Evolutionary conservation across 371 early-diverging fungal genomes (phyloP).

Genomic region (Mortierella sp.): DNA sequence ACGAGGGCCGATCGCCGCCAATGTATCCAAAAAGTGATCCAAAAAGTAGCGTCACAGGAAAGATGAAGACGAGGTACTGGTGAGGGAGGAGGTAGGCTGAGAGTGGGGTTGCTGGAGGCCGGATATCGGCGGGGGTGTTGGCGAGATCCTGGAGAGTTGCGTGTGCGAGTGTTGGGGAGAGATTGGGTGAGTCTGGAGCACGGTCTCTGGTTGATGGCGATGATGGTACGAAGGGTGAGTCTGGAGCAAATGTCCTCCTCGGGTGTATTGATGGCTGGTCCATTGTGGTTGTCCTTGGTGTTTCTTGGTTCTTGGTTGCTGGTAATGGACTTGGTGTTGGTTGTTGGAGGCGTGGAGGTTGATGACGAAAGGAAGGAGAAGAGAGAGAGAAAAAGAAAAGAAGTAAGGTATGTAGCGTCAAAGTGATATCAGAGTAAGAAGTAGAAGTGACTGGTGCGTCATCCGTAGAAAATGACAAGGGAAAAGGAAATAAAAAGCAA

Average conservation of each 20-base stretch:
- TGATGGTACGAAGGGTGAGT: neutral
- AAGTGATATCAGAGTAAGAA: no score
- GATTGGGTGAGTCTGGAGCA: slow-evolving; percentile 37
- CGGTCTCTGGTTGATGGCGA: slow-evolving; percentile 21
- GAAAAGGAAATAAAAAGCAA: no score
- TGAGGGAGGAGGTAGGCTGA: slow-evolving; percentile 36
- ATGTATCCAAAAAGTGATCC: slow-evolving; percentile 51
- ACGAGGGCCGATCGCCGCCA: slow-evolving; percentile 56
- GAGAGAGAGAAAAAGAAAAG: neutral
- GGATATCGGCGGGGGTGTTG: neutral
- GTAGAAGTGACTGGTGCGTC: no score
- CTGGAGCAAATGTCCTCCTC: slow-evolving; percentile 3
- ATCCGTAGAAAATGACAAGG: no score
- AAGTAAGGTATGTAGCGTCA: no score
- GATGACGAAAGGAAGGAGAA: neutral
- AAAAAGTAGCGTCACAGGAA: slow-evolving; percentile 36
- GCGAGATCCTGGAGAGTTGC: slow-evolving; percentile 34
- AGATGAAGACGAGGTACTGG: slow-evolving; percentile 41
- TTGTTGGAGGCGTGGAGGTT: neutral
- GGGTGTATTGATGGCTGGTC: slow-evolving; percentile 40
- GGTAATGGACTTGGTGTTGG: neutral
- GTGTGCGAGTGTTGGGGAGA: slow-evolving; percentile 34
- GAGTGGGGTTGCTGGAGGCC: slow-evolving; percentile 24
- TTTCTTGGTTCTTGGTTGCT: neutral
- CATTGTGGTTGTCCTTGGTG: slow-evolving; percentile 6